Base-by-base conservation (phyloP, 768 basidiomycete species). In the Russula virescens region DNA sequence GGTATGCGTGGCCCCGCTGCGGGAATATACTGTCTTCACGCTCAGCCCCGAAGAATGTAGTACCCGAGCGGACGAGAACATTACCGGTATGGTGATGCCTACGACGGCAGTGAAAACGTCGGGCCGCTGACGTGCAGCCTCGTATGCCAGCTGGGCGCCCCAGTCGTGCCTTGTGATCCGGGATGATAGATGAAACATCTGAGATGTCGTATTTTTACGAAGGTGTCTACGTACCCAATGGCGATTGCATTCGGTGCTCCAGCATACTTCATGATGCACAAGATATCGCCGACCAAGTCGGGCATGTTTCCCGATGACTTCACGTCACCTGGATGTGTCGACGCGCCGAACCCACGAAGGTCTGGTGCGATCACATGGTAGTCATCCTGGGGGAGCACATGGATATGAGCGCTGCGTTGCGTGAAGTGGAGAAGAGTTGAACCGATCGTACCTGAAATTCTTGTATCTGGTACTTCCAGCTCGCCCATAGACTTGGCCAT, bases 401-500 rank as follows among this genome's bases (percentile, higher is more conserved):
- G 14, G 10, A 11, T 8, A 19, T 42, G 18, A 50, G 47, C n/a
- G 18, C 47, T 23, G 18, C 11, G 11, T 23, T 9, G 16, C 25
- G 6, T 4, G n/a, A 9, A 52, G 16, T 31, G 13, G 38, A 38
- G 6, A 11, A 38, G 13, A n/a, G 38, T 8, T 5, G 13, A 10
- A 10, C 19, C 31, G 60, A 50, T 18, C 69, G 35, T 65, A 81
- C 88, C 75, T 84, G 72, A 71, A 90, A 85, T 63, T 82, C 80
- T 55, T 82, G 74, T 19, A 91, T 88, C 69, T 91, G 89, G 35
- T 79, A 80, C 40, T 83, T 79, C 89, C 88, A 91, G 21, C 80
- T 81, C 58, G 83, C 85, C 89, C 89, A 91, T 4, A 89, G 71
- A 65, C 84, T 80, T 0, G 89, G 89, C 89, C 89, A 91, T 4